Evolutionary conservation across 2,329 filamentous ascomycete species (phyloP), one percentile per base, ranked within the genome.

Genomic region (Penicillium sp.): DNA sequence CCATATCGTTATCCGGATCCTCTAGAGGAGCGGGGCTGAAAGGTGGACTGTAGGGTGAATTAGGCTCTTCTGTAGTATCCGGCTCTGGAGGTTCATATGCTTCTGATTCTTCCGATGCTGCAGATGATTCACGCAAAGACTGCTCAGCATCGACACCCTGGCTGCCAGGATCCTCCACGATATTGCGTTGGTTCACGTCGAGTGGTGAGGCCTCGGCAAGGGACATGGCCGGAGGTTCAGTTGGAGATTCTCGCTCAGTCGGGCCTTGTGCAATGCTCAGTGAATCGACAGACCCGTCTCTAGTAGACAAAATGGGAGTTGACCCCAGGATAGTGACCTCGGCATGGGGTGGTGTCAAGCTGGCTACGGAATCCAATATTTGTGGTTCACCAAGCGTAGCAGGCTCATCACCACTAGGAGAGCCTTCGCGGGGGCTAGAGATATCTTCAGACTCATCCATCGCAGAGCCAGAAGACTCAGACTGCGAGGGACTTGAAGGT

Each of bases 61-160:
- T 59, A 33, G 66, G 64, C 37, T 68, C 70, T 21, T 58, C 56
- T 29, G 66, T 61, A 21, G 60, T 57, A 44, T 71, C 70, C n/a
- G 75, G 70, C 59, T 78, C 77, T 21, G 82, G 82, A 48, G 84
- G 84, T 61, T 87, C 83, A 64, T 86, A 85, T 49, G 75, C 79
- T 58, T 86, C 84, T 2, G 82, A 82, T 29, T 67, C 67, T 53
- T 62, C 62, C 9, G 71, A 72, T 26, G 37, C 48, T 42, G 25
- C 21, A 13, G 21, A 26, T 49, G 67, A 64, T 60, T 74, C 72
- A 46, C 65, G 68, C 11, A 47, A 25, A 25, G 63, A 69, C 19
- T 48, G 53, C 14, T 55, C 55, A 11, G n/a, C 13, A 13, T 33
- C 25, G 25, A n/a, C 14, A 8, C 42, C 55, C 42, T 61, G 57